phyloP scores from a whole-genome alignment of 164 flowering plant genomes.

The Litsea cubeba region DNA sequence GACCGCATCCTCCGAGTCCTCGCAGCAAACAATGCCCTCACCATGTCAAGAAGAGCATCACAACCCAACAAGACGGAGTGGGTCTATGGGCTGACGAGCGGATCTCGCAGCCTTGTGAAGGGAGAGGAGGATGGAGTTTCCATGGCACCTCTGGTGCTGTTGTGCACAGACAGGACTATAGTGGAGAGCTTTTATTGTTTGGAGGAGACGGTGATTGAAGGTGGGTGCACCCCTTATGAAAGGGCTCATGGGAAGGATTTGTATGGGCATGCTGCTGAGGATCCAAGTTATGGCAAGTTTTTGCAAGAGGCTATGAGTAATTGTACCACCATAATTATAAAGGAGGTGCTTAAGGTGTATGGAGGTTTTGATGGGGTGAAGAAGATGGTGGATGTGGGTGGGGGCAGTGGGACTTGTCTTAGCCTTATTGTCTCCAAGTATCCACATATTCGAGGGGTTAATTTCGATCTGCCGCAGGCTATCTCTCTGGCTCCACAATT shows the following conservation, averaged over 20 bases:
- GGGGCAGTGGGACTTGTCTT: slow-evolving; percentile 33
- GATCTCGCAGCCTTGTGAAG: slow-evolving; percentile 1
- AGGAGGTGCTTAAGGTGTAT: slow-evolving; percentile 23
- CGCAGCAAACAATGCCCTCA: slow-evolving; percentile 8
- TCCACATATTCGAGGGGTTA: slow-evolving; percentile 38
- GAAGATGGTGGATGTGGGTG: slow-evolving; percentile 49
- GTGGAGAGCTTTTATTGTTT: not conserved
- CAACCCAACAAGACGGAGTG: not conserved
- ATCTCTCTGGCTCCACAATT: slow-evolving; percentile 33
- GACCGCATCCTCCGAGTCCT: slow-evolving; percentile 19
- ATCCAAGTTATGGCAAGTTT: not conserved
- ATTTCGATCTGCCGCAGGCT: slow-evolving; percentile 50
- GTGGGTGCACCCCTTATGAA: slow-evolving; percentile 1
- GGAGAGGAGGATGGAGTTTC: not conserved
- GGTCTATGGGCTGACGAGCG: slow-evolving; percentile 9
- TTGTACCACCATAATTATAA: slow-evolving; percentile 13
- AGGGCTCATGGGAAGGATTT: slow-evolving; percentile 4
- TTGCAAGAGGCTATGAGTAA: slow-evolving; percentile 8
- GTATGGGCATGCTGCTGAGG: not conserved
- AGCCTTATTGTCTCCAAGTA: slow-evolving; percentile 29
- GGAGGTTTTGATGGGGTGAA: slow-evolving; percentile 29
- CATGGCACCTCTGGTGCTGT: not conserved
- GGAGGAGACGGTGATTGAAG: slow-evolving; percentile 6
- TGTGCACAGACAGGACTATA: not conserved
- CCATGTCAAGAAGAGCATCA: not conserved